Evolutionary conservation across 2,329 filamentous ascomycete genomes (phyloP).

Genomic region (Coniosporium tulheliwenetii): DNA sequence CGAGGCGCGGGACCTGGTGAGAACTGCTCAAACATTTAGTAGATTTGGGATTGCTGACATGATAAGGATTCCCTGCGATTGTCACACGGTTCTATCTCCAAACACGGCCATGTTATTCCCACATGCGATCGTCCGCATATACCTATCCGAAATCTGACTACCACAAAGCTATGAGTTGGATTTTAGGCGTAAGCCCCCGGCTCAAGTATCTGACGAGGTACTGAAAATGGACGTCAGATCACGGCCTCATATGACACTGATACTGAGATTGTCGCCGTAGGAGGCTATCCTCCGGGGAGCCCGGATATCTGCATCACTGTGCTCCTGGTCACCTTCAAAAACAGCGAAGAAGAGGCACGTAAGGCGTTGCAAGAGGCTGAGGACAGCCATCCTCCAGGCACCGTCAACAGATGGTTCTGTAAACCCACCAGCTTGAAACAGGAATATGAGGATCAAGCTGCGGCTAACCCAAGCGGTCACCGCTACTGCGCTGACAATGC

Average conservation of each 20-base stretch:
- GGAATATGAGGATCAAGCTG: constrained; percentile 28
- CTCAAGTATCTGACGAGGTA: background rate
- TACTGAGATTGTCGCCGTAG: constrained; percentile 26
- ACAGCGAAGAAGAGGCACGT: constrained; percentile 17
- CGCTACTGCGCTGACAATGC: constrained; percentile 36
- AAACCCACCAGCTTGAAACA: constrained; percentile 22
- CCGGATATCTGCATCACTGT: constrained; percentile 17
- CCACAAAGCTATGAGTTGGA: constrained; percentile 31
- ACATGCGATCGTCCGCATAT: constrained; percentile 24
- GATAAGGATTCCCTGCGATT: constrained; percentile 33
- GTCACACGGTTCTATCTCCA: constrained; percentile 35
- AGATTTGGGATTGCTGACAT: background rate
- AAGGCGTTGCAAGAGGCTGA: constrained; percentile 21
- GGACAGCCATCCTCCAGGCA: constrained; percentile 21
- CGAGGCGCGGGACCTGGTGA: constrained; percentile 26
- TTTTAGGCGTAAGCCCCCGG: constrained; percentile 20
- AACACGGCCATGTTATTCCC: constrained; percentile 12
- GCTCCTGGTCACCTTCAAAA: constrained; percentile 26
- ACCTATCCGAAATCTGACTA: constrained; percentile 32
- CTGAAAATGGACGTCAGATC: constrained; percentile 4
- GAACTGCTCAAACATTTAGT: background rate
- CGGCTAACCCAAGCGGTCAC: constrained; percentile 32
- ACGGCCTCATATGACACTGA: constrained; percentile 17
- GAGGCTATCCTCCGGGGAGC: constrained; percentile 13
- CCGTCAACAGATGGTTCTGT: constrained; percentile 22